A percentile compares a stretch with the other conserved stretches of the same genome.
Conservation (phyloP, 345 rosid genomes). For the Trapa incisa region DNA sequence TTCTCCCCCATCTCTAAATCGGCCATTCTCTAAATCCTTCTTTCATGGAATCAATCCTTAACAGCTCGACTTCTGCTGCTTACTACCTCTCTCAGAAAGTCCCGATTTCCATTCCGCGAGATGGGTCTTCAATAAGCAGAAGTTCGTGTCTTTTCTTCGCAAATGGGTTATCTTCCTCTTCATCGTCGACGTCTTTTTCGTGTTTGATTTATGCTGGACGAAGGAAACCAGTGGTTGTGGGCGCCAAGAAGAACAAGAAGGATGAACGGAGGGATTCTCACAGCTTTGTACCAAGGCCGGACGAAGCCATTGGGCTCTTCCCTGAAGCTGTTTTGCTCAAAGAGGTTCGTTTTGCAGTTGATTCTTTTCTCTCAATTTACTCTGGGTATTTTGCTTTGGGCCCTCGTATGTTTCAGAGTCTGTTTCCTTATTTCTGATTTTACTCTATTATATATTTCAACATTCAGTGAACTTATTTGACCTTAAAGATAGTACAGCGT, state of each 20-base stretch:
- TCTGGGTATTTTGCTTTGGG: too few relatives aligned
- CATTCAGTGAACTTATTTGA: too few relatives aligned
- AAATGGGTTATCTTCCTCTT: constrained; percentile 7
- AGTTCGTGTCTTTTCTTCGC: constrained; percentile 12
- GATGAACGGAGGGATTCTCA: constrained; percentile 39
- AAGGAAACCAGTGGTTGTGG: constrained; percentile 32
- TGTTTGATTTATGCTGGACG: constrained; percentile 10
- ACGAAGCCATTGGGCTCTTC: constrained; percentile 58
- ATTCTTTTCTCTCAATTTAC: too few relatives aligned
- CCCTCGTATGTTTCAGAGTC: background rate
- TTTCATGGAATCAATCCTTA: constrained; percentile 6
- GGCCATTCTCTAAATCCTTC: background rate
- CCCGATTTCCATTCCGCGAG: constrained; percentile 10
- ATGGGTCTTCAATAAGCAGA: constrained; percentile 8
- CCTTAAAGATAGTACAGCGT: too few relatives aligned
- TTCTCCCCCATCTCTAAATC: background rate
- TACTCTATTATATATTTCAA: too few relatives aligned
- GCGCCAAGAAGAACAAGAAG: constrained; percentile 34
- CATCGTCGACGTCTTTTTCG: background rate
- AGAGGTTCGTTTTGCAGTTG: constrained; percentile 27
- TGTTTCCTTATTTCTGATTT: background rate
- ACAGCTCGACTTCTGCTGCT: constrained; percentile 9
- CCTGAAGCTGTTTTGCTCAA: constrained; percentile 86
- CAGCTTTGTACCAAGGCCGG: constrained; percentile 40
- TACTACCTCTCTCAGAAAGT: constrained; percentile 17